These are phyloP conservation scores for Amniculicola lignicola DNA, from an alignment of 495 filamentous ascomycete genomes.

Conservation along the genomic window DNA sequence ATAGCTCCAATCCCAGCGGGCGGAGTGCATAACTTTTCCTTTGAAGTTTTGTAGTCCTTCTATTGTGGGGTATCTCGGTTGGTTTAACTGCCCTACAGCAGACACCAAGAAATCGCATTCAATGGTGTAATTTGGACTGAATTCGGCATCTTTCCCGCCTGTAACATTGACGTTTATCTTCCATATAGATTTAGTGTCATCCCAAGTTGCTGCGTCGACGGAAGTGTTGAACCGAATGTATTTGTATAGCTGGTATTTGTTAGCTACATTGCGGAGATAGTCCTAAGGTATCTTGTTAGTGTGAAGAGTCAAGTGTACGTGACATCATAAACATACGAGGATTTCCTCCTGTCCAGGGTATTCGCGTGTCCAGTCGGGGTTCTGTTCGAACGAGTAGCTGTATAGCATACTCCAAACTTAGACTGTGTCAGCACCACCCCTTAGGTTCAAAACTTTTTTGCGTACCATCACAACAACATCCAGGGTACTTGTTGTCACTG, in stretches of 20 bases:
- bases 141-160: conserved; percentile 51
- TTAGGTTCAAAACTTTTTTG: background rate
- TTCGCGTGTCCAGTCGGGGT: conserved; percentile 60
- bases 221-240: conserved; percentile 56
- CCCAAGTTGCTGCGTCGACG: conserved; percentile 55
- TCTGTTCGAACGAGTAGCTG: conserved; percentile 66
- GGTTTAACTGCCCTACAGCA: conserved; percentile 63
- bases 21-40: conserved; percentile 57
- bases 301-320: too few relatives aligned
- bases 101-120: conserved; percentile 59
- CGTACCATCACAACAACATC: conserved; percentile 53
- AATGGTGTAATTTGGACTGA: conserved; percentile 45
- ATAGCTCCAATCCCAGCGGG: conserved; percentile 52
- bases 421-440: conserved; percentile 10
- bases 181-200: conserved; percentile 56
- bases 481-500: conserved; percentile 52
- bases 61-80: conserved; percentile 57
- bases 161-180: conserved; percentile 44
- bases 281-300: conserved; percentile 26
- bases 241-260: conserved; percentile 57
- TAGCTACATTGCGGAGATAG: conserved; percentile 57
- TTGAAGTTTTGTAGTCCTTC: conserved; percentile 53
- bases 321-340: conserved; percentile 36
- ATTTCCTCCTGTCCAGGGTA: conserved; percentile 66
- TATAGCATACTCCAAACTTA: conserved; percentile 53